phyloP scores from a whole-genome alignment of 306 rosid genomes.

The Prunus kanzakura region DNA sequence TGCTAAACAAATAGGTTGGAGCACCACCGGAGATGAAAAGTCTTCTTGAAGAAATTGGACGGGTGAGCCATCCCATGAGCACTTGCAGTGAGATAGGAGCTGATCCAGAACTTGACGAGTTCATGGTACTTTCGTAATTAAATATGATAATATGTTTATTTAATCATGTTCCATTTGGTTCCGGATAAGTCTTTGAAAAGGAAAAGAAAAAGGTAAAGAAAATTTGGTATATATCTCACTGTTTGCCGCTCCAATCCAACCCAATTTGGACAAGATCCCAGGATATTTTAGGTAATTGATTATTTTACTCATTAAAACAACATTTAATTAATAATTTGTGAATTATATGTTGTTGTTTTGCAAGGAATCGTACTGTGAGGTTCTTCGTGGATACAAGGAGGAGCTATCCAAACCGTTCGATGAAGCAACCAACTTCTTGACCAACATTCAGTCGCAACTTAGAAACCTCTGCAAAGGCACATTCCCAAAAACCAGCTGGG shows the following conservation, averaged over 20 bases:
- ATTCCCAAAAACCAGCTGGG: slow-evolving; percentile 23
- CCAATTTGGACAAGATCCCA: too few species aligned
- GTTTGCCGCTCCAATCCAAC: too few species aligned
- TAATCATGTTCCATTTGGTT: neutral
- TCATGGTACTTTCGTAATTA: slow-evolving; percentile 49
- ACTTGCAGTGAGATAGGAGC: slow-evolving; percentile 53
- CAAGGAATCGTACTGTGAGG: slow-evolving; percentile 64
- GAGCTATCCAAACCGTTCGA: slow-evolving; percentile 65
- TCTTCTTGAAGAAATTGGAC: slow-evolving; percentile 57
- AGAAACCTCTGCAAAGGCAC: slow-evolving; percentile 66
- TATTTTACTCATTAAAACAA: too few species aligned
- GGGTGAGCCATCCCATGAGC: slow-evolving; percentile 30
- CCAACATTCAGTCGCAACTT: slow-evolving; percentile 57
- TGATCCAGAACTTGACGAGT: slow-evolving; percentile 82
- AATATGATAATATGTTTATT: neutral
- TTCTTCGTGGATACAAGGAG: slow-evolving; percentile 61
- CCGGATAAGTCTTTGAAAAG: too few species aligned
- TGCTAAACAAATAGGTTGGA: slow-evolving; percentile 47
- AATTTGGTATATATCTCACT: too few species aligned
- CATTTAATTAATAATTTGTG: too few species aligned
- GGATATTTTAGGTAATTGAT: too few species aligned
- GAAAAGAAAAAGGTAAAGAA: too few species aligned
- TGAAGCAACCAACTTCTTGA: slow-evolving; percentile 67
- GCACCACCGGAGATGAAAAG: slow-evolving; percentile 65
- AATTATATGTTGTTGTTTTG: neutral